Evolutionary conservation across 805 yeast species (phyloP).

Genomic region (Wickerhamomyces mucosus): DNA sequence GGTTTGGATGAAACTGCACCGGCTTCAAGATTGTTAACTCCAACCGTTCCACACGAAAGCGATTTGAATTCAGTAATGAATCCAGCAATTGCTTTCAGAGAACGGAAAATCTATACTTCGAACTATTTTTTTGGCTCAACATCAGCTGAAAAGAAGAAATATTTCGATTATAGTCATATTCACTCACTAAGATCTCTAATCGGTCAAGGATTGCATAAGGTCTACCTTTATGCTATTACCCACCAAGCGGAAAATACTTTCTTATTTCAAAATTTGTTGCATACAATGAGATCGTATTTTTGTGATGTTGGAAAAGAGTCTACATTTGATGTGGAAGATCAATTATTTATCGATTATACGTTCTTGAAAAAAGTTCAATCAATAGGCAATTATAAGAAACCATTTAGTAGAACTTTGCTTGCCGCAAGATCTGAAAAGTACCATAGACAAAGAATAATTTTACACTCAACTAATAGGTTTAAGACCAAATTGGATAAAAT

Average conservation of each 20-base stretch:
- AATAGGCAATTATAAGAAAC: constrained; percentile 53
- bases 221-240: constrained; percentile 35
- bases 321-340: constrained; percentile 46
- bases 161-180: constrained; percentile 37
- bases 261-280: constrained; percentile 49
- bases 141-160: constrained; percentile 31
- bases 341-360: constrained; percentile 40
- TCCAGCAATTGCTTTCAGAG: constrained; percentile 47
- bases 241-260: constrained; percentile 48
- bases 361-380: constrained; percentile 51
- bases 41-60: constrained; percentile 21
- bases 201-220: constrained; percentile 54
- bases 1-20: constrained; percentile 25
- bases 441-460: constrained; percentile 63
- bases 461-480: constrained; percentile 64
- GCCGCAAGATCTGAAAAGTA: constrained; percentile 65
- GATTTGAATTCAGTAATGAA: constrained; percentile 37
- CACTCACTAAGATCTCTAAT: constrained; percentile 53
- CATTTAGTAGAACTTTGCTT: constrained; percentile 69
- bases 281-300: constrained; percentile 66
- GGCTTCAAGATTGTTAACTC: constrained; percentile 24
- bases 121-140: constrained; percentile 56
- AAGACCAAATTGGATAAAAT: constrained; percentile 56
- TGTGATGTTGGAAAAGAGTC: constrained; percentile 73
- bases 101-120: constrained; percentile 51